A percentile compares a stretch with the other conserved stretches of the same genome.
Evolutionary conservation across 2,329 filamentous ascomycete species (phyloP).

Genomic region (Rutstroemia sp.): DNA sequence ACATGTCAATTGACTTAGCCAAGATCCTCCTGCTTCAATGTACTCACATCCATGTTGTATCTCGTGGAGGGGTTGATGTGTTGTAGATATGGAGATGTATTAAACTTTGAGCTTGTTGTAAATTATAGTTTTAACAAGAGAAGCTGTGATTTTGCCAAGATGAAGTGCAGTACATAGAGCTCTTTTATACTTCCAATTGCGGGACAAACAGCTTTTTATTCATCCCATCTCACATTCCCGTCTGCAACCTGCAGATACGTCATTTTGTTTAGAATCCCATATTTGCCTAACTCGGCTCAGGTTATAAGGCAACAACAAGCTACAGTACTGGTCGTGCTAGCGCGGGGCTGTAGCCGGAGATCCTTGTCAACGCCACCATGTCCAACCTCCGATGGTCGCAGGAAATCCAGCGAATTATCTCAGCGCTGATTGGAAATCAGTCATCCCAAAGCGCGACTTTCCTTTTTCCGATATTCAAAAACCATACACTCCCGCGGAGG

Average conservation of each 20-base stretch:
- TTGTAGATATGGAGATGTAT: too few species aligned
- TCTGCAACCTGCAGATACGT: not conserved
- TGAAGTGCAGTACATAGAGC: too few species aligned
- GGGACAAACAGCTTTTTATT: too few species aligned
- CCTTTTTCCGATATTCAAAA: slow-evolving; percentile 1
- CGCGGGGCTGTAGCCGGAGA: not conserved
- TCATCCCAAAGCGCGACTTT: not conserved
- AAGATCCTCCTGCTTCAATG: not conserved
- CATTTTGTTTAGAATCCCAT: not conserved
- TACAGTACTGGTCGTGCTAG: slow-evolving; percentile 1
- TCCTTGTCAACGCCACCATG: not conserved
- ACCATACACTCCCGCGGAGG: not conserved
- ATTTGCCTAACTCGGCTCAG: too few species aligned
- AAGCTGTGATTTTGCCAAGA: too few species aligned
- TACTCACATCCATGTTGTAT: slow-evolving; percentile 6
- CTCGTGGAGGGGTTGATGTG: too few species aligned
- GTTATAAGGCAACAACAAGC: not conserved
- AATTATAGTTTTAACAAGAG: too few species aligned
- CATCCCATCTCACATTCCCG: too few species aligned
- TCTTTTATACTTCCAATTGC: too few species aligned
- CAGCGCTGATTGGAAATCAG: slow-evolving; percentile 6
- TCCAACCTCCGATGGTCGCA: slow-evolving; percentile 7
- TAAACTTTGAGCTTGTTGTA: too few species aligned
- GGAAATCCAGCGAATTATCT: slow-evolving; percentile 5
- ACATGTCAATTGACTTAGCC: not conserved